A percentile compares a stretch with the other conserved stretches of the same genome.
These are phyloP conservation scores for Cenchrus fungigraminus DNA, from an alignment of 176 grass and related monocot species.

Conservation along the genomic window DNA sequence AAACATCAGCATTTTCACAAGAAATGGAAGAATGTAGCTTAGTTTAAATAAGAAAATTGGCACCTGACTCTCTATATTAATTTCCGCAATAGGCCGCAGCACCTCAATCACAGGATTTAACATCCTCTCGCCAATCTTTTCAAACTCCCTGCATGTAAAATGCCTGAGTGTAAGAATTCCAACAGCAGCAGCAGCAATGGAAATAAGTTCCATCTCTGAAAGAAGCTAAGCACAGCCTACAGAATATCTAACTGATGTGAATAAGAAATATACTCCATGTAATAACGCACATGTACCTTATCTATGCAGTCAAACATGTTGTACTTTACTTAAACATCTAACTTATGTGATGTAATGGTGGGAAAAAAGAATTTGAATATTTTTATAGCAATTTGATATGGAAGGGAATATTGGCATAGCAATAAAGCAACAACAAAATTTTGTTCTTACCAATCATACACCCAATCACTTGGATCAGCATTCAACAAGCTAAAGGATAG, in stretches of 20 bases:
- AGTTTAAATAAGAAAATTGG: conserved; percentile 36
- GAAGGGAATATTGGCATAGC: background rate
- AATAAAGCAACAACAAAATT: background rate
- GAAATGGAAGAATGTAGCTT: conserved; percentile 21
- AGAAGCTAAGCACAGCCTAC: conserved; percentile 17
- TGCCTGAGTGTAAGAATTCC: conserved; percentile 25
- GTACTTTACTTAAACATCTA: conserved; percentile 14
- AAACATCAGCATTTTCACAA: background rate
- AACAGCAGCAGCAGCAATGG: background rate
- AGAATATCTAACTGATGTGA: conserved; percentile 14
- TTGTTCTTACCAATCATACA: conserved; percentile 82
- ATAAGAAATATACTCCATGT: conserved; percentile 23
- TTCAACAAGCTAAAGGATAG: conserved; percentile 93
- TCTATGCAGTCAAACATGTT: background rate
- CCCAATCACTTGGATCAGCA: conserved; percentile 81
- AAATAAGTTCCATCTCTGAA: background rate
- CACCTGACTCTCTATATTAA: conserved; percentile 97
- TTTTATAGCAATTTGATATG: conserved; percentile 13
- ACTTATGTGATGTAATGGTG: background rate
- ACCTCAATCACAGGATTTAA: conserved; percentile 79
- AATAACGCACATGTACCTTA: background rate
- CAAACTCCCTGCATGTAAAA: conserved; percentile 74
- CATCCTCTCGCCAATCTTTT: conserved; percentile 75
- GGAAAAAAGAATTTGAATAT: background rate
- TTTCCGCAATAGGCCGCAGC: conserved; percentile 77